Percentiles rank a stretch among this genome's conserved stretches.
phyloP scores from a whole-genome alignment of 768 basidiomycete species.

The Mycena galopus region DNA sequence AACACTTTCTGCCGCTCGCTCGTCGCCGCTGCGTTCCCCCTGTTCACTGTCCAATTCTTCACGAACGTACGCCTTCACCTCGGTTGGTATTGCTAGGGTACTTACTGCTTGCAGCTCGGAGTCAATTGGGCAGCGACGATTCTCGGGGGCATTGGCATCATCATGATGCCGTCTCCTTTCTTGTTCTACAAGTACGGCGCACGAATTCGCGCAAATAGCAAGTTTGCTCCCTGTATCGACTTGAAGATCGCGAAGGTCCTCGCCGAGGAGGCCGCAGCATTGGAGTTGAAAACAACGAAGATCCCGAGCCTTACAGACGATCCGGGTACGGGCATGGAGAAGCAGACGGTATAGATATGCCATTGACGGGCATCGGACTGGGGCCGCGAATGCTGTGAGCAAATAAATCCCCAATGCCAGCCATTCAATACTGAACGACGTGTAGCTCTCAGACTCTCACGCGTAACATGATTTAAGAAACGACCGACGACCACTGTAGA shows the following conservation, averaged over 20 bases:
- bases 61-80: not conserved
- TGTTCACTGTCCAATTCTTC: not conserved
- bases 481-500: no score
- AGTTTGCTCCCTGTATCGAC: constrained; percentile 63
- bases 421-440: no score
- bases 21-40: constrained; percentile 47
- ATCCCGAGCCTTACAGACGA: not conserved
- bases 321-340: no score
- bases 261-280: constrained; percentile 24
- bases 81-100: no score
- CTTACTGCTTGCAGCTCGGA: constrained; percentile 53
- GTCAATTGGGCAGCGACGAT: constrained; percentile 67
- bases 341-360: no score
- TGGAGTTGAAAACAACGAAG: not conserved
- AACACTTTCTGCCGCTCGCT: constrained; percentile 71
- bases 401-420: no score
- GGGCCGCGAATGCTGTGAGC: no score
- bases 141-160: constrained; percentile 66
- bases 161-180: constrained; percentile 77
- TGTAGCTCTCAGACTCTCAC: no score
- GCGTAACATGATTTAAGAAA: no score
- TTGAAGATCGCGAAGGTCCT: constrained; percentile 32
- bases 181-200: constrained; percentile 79
- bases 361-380: no score
- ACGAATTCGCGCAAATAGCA: constrained; percentile 65